Evolutionary conservation across 345 rosid genomes (phyloP).

Genomic region (Luvunga scandens): DNA sequence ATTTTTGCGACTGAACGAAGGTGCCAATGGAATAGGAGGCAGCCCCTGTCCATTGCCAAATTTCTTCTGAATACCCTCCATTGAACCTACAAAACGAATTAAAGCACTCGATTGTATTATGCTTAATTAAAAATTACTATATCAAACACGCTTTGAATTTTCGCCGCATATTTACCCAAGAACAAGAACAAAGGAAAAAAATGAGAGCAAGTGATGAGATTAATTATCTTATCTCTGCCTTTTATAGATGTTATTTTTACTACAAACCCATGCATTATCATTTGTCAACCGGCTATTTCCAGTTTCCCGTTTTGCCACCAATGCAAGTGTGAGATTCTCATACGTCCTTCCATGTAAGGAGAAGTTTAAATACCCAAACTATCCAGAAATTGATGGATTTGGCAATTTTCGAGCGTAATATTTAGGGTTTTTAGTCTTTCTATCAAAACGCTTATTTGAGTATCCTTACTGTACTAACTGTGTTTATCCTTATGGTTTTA

Average conservation of each 20-base stretch:
- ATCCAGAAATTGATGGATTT: background rate
- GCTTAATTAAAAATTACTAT: background rate
- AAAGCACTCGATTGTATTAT: background rate
- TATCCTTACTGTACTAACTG: background rate
- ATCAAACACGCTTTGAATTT: background rate
- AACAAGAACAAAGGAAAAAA: background rate
- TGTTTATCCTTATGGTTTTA: background rate
- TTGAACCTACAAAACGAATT: background rate
- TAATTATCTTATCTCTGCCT: background rate
- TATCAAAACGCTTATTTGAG: background rate
- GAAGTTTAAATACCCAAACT: background rate
- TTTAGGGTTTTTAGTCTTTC: background rate
- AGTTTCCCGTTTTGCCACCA: background rate
- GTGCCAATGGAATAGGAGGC: background rate
- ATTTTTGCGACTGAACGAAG: background rate
- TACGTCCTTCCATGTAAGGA: conserved; percentile 4
- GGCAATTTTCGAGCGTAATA: too few relatives aligned
- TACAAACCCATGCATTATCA: background rate
- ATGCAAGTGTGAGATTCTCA: background rate
- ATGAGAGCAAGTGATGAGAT: too few relatives aligned
- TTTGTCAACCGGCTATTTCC: background rate
- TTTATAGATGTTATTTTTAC: background rate
- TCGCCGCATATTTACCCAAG: background rate
- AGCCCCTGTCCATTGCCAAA: background rate
- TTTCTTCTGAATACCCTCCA: background rate